Evolutionary conservation across 2,329 filamentous ascomycete species (phyloP).

Genomic region (Claviceps maximensis): DNA sequence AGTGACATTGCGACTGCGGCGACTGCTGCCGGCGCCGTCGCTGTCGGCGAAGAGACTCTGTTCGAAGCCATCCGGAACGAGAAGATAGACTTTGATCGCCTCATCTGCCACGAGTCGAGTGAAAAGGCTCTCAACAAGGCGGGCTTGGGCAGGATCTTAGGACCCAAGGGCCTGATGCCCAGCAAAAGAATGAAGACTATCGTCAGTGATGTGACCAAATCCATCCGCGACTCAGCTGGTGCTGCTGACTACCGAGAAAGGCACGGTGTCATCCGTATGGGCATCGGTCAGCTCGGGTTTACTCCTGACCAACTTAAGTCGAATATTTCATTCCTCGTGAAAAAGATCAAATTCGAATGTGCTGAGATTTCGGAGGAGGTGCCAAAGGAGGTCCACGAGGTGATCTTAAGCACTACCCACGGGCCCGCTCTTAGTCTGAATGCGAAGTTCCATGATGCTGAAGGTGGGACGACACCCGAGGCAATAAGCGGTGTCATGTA

Average conservation of each 20-base stretch:
- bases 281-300: constrained; percentile 83
- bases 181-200: constrained; percentile 79
- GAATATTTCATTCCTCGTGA: constrained; percentile 70
- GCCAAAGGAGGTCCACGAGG: constrained; percentile 37
- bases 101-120: constrained; percentile 72
- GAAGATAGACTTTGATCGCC: constrained; percentile 74
- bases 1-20: constrained; percentile 64
- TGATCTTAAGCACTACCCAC: constrained; percentile 76
- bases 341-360: constrained; percentile 67
- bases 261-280: constrained; percentile 70
- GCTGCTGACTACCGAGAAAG: constrained; percentile 80
- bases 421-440: constrained; percentile 78
- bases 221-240: constrained; percentile 71
- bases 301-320: constrained; percentile 73
- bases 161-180: constrained; percentile 87
- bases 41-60: constrained; percentile 75
- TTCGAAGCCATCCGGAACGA: constrained; percentile 66
- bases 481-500: constrained; percentile 43
- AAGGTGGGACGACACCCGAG: constrained; percentile 40
- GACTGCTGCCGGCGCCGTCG: constrained; percentile 59
- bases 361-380: constrained; percentile 47
- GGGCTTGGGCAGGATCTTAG: constrained; percentile 65
- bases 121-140: constrained; percentile 71
- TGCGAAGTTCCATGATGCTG: constrained; percentile 56
- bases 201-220: constrained; percentile 61